phyloP scores from a whole-genome alignment of 78 protist species.

The Neovahlkampfia damariscottae region DNA sequence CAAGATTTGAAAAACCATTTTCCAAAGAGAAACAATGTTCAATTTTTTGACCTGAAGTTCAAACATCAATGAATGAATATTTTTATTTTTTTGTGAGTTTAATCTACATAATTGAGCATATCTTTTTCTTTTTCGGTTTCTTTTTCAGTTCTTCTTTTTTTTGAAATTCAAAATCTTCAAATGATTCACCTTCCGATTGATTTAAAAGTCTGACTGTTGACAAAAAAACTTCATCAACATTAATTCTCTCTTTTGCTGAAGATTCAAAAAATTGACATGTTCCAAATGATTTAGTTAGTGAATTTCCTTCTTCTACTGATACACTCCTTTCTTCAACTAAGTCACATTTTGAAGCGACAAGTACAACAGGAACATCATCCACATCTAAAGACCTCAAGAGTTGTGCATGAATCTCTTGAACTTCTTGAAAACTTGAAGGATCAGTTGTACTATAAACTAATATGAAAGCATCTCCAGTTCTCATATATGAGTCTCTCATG shows the following conservation, averaged over 20 bases:
- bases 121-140: too few species aligned
- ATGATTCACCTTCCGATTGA: too few species aligned
- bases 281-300: slow-evolving; percentile 32
- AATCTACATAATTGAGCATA: too few species aligned
- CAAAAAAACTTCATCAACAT: background rate
- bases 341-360: slow-evolving; percentile 79
- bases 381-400: slow-evolving; percentile 40
- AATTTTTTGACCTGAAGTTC: too few species aligned
- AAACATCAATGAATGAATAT: too few species aligned
- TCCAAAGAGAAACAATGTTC: too few species aligned
- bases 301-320: slow-evolving; percentile 48
- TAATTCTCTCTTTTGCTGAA: background rate
- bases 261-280: background rate
- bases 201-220: background rate
- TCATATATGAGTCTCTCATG: slow-evolving; percentile 59
- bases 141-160: too few species aligned
- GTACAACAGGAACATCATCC: slow-evolving; percentile 68
- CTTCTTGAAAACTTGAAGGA: slow-evolving; percentile 48
- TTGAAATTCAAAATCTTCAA: too few species aligned
- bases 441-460: slow-evolving; percentile 54
- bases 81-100: too few species aligned
- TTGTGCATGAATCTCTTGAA: slow-evolving; percentile 38
- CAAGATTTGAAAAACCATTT: too few species aligned
- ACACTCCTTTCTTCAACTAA: slow-evolving; percentile 49
- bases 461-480: slow-evolving; percentile 78